phyloP scores from a whole-genome alignment of 495 filamentous ascomycete genomes.

The Aspergillus leporis region DNA sequence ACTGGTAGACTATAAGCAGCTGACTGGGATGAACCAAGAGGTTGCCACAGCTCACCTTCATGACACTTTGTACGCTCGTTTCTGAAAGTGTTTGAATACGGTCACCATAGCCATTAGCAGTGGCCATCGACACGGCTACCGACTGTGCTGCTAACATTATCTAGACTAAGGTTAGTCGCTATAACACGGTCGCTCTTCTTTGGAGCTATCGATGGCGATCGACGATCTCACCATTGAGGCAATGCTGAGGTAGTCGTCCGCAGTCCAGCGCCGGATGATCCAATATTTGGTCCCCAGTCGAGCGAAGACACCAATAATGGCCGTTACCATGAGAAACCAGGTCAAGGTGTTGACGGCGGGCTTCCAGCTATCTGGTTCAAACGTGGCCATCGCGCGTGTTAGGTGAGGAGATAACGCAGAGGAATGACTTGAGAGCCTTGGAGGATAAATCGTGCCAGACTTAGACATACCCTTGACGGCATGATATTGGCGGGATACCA shows the following conservation, averaged over 20 bases:
- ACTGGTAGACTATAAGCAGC: constrained; percentile 15
- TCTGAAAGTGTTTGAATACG: not conserved
- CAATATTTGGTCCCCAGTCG: constrained; percentile 2
- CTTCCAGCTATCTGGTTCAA: not conserved
- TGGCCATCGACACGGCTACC: not conserved
- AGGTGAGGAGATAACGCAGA: too few relatives aligned
- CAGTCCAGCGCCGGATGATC: not conserved
- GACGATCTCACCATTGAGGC: not conserved
- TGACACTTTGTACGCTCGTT: not conserved
- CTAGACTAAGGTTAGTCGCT: not conserved
- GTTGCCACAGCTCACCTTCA: constrained; percentile 3
- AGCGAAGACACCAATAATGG: not conserved
- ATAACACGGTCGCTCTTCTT: not conserved
- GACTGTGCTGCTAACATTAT: not conserved
- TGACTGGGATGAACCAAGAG: not conserved
- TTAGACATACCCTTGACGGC: too few relatives aligned
- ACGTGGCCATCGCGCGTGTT: not conserved
- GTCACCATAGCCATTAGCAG: constrained; percentile 14
- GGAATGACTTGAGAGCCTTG: too few relatives aligned
- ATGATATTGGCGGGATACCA: too few relatives aligned
- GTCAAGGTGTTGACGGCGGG: not conserved
- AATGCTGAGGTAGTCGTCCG: not conserved
- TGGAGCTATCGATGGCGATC: too few relatives aligned
- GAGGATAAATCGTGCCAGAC: too few relatives aligned
- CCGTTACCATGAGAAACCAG: not conserved